Evolutionary conservation across 345 rosid genomes (phyloP), one percentile per base, ranked within the genome.

Genomic region (Salix suchowensis): DNA sequence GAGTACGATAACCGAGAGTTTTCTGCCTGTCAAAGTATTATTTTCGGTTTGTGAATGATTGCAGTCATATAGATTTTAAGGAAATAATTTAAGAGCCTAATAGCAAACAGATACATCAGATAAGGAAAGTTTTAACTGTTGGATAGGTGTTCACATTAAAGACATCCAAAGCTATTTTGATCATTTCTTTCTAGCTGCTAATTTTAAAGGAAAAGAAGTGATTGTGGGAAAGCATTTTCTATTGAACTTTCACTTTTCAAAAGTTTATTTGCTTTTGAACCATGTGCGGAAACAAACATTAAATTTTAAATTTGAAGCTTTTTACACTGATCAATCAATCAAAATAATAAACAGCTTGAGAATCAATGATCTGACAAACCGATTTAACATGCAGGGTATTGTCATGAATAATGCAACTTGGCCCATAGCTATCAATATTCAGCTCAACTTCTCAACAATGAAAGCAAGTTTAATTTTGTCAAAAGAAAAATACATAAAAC

Each of bases 1-100:
- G 68, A 61, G 98, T 95, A 4, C 89, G 96, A 83, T 89, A 67
- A 64, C 98, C 98, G 2, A 93, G 96, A 62, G 98, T 95, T 83
- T 93, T 95, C 85, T 95, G 98, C 92, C 98, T 95, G 93, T 50
- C 28, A 66, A 76, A 72, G 62, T 26, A 75, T 21, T 68, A 65
- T 21, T 77, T 40, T 36, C 74, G 55, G 46, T 65, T 65, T 32
- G 66, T 52, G 14, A 67, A 71, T 65, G 28, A 36, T 54, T 60
- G 28, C 70, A 70, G 58, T 30, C 24, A 4, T 71, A 15, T 55
- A 10, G 13, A 50, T 70, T 32, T 21, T 4, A 26, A 32, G 9
- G 19, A 62, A 24, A n/a, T 36, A 5, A 58, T 37, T 58, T 60
- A 54, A 42, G 50, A 73, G 36, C 34, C 48, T 48, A 42, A 68